Percentiles rank a stretch among this genome's conserved stretches.
Evolutionary conservation across 352 stramenopile species (phyloP).

Genomic region (Pythium dissimile): DNA sequence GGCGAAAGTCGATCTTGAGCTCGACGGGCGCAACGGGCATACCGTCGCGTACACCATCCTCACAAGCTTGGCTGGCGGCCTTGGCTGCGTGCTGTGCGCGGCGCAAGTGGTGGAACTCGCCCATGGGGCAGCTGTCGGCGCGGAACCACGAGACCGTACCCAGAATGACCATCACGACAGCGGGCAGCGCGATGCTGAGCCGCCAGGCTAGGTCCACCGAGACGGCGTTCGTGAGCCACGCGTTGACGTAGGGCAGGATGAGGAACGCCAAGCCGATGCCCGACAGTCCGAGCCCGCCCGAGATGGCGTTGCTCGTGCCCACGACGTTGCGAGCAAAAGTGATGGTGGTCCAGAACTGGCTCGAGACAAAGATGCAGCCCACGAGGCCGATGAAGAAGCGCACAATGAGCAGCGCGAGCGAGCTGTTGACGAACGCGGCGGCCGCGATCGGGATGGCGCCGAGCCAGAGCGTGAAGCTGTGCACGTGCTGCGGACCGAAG

Average conservation of each 20-base stretch:
- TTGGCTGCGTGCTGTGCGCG: constrained; percentile 44
- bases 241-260: constrained; percentile 87
- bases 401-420: constrained; percentile 71
- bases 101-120: constrained; percentile 89
- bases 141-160: constrained; percentile 69
- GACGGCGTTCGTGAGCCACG: constrained; percentile 70
- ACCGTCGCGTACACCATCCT: neutral
- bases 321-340: constrained; percentile 95
- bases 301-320: constrained; percentile 91
- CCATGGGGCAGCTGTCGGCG: constrained; percentile 90
- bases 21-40: neutral
- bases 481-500: constrained; percentile 84
- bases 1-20: neutral
- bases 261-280: constrained; percentile 90
- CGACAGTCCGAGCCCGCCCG: constrained; percentile 90
- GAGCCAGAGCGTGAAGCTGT: constrained; percentile 78
- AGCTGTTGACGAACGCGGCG: constrained; percentile 85
- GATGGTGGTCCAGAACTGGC: constrained; percentile 93
- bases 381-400: constrained; percentile 95
- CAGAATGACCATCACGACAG: constrained; percentile 77
- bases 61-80: neutral
- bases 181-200: constrained; percentile 89
- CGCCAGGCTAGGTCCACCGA: constrained; percentile 88
- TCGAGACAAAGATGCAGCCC: constrained; percentile 93
- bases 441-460: constrained; percentile 84